phyloP scores from a whole-genome alignment of 2,329 filamentous ascomycete species.

The Ploettnerulaceae sp. region DNA sequence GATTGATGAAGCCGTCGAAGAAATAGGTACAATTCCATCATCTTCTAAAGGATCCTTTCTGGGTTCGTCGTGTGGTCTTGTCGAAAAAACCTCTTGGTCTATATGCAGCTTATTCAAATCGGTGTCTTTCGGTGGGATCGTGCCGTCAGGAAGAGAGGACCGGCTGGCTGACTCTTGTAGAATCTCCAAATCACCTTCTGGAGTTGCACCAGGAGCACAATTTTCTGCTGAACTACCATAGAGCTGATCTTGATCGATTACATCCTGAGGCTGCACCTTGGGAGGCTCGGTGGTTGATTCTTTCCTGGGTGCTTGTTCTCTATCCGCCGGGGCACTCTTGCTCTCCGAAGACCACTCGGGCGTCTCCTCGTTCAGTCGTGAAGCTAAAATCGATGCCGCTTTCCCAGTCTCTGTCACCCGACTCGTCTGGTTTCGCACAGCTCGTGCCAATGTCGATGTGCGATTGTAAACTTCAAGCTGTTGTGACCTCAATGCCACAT shows the following conservation, averaged over 20 bases:
- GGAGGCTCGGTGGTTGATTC: slow-evolving; percentile 29
- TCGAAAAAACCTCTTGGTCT: slow-evolving; percentile 35
- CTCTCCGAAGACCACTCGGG: slow-evolving; percentile 29
- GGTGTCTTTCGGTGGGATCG: slow-evolving; percentile 39
- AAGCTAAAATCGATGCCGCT: slow-evolving; percentile 54
- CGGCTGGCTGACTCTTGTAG: slow-evolving; percentile 42
- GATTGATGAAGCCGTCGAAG: slow-evolving; percentile 40
- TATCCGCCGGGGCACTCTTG: slow-evolving; percentile 12
- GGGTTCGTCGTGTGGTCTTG: slow-evolving; percentile 34
- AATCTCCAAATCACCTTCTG: slow-evolving; percentile 39
- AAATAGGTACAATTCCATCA: slow-evolving; percentile 35
- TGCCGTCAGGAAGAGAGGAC: slow-evolving; percentile 45
- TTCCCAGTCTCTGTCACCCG: slow-evolving; percentile 55
- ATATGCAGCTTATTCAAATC: slow-evolving; percentile 17
- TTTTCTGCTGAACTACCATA: slow-evolving; percentile 42
- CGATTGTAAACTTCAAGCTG: slow-evolving; percentile 59
- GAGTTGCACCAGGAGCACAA: slow-evolving; percentile 35
- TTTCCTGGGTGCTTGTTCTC: slow-evolving; percentile 24
- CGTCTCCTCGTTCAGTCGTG: slow-evolving; percentile 48
- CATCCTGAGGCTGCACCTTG: slow-evolving; percentile 30
- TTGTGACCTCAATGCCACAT: slow-evolving; percentile 51
- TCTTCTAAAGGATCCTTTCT: slow-evolving; percentile 34
- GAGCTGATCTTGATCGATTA: slow-evolving; percentile 46
- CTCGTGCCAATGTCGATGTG: slow-evolving; percentile 60
- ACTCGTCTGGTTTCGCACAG: slow-evolving; percentile 56